phyloP scores from a whole-genome alignment of 2,329 filamentous ascomycete genomes.

The Neonectria sp. region DNA sequence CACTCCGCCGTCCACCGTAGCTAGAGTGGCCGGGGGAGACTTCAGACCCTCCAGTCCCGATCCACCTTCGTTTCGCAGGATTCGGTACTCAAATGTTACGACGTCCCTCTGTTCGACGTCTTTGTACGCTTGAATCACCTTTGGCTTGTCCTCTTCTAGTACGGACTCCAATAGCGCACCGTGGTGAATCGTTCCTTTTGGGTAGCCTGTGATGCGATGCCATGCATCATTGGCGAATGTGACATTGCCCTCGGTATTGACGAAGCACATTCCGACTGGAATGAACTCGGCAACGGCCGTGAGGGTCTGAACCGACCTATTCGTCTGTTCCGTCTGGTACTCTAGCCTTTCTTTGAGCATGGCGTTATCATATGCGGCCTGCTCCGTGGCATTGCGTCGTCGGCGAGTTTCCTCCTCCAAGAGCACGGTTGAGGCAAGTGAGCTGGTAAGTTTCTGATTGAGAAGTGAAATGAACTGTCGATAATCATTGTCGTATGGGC shows the following conservation, averaged over 20 bases:
- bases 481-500: constrained; percentile 83
- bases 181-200: constrained; percentile 51
- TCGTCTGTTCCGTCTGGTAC: constrained; percentile 65
- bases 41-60: constrained; percentile 31
- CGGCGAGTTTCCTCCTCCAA: constrained; percentile 80
- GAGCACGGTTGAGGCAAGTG: constrained; percentile 78
- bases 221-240: constrained; percentile 81
- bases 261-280: constrained; percentile 82
- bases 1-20: constrained; percentile 48
- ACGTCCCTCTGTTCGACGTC: constrained; percentile 56
- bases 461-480: constrained; percentile 74
- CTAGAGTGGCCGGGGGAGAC: constrained; percentile 32
- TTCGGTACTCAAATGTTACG: constrained; percentile 64
- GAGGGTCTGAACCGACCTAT: constrained; percentile 75
- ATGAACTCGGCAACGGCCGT: constrained; percentile 81
- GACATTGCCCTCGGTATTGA: constrained; percentile 74
- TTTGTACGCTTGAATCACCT: constrained; percentile 59
- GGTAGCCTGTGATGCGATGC: constrained; percentile 66
- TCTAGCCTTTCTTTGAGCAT: constrained; percentile 77
- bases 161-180: constrained; percentile 61
- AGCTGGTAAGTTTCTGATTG: constrained; percentile 73
- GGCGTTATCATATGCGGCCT: constrained; percentile 78
- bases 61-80: constrained; percentile 29
- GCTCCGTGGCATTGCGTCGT: constrained; percentile 62
- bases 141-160: constrained; percentile 61